These are phyloP conservation scores for Neckera pumila DNA, from an alignment of 225 moss, liverwort and hornwort genomes.

Conservation along the genomic window DNA sequence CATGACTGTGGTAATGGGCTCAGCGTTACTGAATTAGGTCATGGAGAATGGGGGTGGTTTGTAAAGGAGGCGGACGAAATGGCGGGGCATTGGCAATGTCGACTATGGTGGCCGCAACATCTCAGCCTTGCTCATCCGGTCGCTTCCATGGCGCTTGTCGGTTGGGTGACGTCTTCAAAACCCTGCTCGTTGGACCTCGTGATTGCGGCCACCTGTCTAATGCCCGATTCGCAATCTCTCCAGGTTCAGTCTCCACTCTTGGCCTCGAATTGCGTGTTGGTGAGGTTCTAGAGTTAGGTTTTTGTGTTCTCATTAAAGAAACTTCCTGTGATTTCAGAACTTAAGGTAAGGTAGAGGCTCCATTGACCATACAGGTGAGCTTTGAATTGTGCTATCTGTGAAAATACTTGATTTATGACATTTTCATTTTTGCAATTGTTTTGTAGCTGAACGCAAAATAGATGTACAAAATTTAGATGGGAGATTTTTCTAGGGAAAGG, in stretches of 20 bases:
- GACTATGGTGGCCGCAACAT: conserved; percentile 60
- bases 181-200: conserved; percentile 41
- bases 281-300: neutral
- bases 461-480: neutral
- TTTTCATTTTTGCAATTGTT: neutral
- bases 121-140: conserved; percentile 15
- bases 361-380: neutral
- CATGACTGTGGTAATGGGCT: neutral
- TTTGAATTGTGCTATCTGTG: neutral
- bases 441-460: neutral
- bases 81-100: conserved; percentile 41
- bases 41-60: conserved; percentile 11
- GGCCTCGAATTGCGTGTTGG: neutral
- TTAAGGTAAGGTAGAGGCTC: neutral
- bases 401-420: neutral
- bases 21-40: neutral
- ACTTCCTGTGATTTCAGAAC: neutral
- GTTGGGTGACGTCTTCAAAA: conserved; percentile 31
- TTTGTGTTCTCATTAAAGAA: neutral
- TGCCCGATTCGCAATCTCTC: conserved; percentile 11
- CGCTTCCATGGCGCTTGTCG: conserved; percentile 38
- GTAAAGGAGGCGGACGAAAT: conserved; percentile 4
- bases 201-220: conserved; percentile 28
- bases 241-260: conserved; percentile 5
- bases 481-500: neutral